phyloP scores from a whole-genome alignment of 2,329 filamentous ascomycete genomes.

The Alternaria sp. region DNA sequence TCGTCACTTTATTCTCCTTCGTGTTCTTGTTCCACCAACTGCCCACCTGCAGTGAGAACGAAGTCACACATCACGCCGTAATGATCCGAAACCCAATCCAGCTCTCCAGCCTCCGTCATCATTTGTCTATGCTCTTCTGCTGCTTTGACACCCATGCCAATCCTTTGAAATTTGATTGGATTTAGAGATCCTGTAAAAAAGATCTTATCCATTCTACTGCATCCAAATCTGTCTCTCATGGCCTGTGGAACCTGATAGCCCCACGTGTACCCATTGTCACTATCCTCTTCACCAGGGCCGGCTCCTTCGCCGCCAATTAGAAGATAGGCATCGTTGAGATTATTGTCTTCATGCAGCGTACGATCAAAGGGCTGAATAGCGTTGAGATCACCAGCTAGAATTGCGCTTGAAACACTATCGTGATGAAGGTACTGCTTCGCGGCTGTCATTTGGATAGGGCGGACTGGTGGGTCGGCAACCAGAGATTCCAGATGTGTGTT shows the following conservation, averaged over 20 bases:
- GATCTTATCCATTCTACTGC: constrained; percentile 64
- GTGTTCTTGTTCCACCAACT: neutral
- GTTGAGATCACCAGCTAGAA: constrained; percentile 66
- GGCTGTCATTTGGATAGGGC: constrained; percentile 59
- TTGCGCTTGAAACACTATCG: constrained; percentile 49
- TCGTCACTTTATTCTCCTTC: neutral
- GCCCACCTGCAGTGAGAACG: constrained; percentile 10
- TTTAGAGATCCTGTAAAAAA: constrained; percentile 54
- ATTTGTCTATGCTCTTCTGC: constrained; percentile 45
- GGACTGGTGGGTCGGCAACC: constrained; percentile 56
- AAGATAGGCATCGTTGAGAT: constrained; percentile 62
- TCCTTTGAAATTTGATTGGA: constrained; percentile 54
- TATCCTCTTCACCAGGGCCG: constrained; percentile 50
- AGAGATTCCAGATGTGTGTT: constrained; percentile 68
- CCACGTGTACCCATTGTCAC: constrained; percentile 65
- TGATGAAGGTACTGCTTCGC: constrained; percentile 56
- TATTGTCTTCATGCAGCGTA: constrained; percentile 58
- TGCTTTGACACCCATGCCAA: constrained; percentile 58
- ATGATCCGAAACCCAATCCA: constrained; percentile 62
- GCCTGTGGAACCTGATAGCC: constrained; percentile 54
- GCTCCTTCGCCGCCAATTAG: constrained; percentile 54
- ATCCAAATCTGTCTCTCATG: constrained; percentile 57
- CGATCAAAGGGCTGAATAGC: constrained; percentile 65
- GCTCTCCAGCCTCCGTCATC: constrained; percentile 45
- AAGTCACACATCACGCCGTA: constrained; percentile 54